Evolutionary conservation across 345 rosid genomes (phyloP).

Genomic region (Populus alba): DNA sequence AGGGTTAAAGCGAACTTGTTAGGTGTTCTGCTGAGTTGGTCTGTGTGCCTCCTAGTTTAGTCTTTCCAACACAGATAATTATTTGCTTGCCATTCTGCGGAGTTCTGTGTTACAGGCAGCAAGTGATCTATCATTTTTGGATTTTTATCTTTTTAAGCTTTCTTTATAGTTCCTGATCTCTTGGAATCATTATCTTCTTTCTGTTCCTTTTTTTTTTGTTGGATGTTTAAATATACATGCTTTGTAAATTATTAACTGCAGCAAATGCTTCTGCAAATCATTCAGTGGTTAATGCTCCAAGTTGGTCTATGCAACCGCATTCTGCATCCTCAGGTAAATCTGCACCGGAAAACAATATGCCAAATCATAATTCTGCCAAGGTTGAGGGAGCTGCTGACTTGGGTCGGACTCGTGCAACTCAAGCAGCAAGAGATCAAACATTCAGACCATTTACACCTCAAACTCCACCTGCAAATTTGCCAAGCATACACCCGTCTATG

Average conservation of each 20-base stretch:
- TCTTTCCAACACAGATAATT: too few relatives aligned
- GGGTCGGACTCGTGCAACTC: conserved; percentile 32
- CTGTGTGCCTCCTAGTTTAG: background rate
- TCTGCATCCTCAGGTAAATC: conserved; percentile 45
- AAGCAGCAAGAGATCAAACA: conserved; percentile 51
- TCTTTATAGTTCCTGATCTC: background rate
- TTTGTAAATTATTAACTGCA: conserved; percentile 33
- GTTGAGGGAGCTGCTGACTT: conserved; percentile 44
- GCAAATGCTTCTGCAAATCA: conserved; percentile 57
- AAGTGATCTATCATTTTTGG: background rate
- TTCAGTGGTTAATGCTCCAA: conserved; percentile 46
- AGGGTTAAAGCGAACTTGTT: background rate
- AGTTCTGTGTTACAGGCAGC: background rate
- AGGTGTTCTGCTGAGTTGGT: background rate
- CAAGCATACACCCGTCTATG: conserved; percentile 50
- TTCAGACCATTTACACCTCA: conserved; percentile 57
- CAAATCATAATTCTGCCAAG: conserved; percentile 45
- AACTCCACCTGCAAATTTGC: conserved; percentile 44
- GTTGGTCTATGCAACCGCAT: conserved; percentile 69
- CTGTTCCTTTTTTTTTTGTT: background rate
- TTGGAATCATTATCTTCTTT: background rate
- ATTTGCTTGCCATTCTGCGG: too few relatives aligned
- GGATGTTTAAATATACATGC: background rate
- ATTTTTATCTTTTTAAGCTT: background rate
- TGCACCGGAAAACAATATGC: conserved; percentile 49